phyloP scores from a whole-genome alignment of 1,139 yeast species.

The Scheffersomyces cryptocercus region DNA sequence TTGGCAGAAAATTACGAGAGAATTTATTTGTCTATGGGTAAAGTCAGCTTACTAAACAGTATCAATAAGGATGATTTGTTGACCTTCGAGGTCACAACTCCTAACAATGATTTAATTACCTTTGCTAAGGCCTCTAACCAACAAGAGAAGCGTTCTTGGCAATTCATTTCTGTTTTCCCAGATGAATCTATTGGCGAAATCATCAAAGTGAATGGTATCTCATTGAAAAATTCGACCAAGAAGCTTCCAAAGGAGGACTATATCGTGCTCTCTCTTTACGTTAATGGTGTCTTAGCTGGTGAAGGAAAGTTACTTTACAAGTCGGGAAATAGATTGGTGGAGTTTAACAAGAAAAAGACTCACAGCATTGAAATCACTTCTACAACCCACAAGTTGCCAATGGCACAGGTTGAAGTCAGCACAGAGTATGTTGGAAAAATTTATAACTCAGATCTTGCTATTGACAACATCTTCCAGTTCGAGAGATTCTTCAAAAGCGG shows the following conservation, averaged over 20 bases:
- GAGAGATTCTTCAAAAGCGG: conserved; percentile 46
- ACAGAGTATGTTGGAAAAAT: conserved; percentile 72
- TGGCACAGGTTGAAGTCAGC: conserved; percentile 57
- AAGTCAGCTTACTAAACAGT: conserved; percentile 38
- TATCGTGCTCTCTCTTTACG: conserved; percentile 58
- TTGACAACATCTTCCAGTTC: conserved; percentile 61
- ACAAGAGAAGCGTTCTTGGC: conserved; percentile 57
- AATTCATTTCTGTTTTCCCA: conserved; percentile 73
- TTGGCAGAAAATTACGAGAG: conserved; percentile 61
- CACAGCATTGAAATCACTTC: conserved; percentile 40
- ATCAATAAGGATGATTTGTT: conserved; percentile 39
- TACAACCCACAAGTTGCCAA: conserved; percentile 32
- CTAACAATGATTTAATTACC: conserved; percentile 48
- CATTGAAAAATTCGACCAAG: conserved; percentile 32
- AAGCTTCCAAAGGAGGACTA: conserved; percentile 51
- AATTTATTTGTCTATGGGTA: conserved; percentile 58
- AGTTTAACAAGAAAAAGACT: conserved; percentile 38
- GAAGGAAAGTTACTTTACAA: conserved; percentile 49
- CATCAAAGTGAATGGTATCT: conserved; percentile 59
- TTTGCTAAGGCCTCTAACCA: conserved; percentile 75
- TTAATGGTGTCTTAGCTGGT: conserved; percentile 65
- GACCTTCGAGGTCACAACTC: conserved; percentile 50
- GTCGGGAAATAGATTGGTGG: conserved; percentile 43
- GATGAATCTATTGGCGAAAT: conserved; percentile 76
- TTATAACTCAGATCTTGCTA: conserved; percentile 60